These are phyloP conservation scores for Sesbania bispinosa DNA, from an alignment of 306 rosid genomes.

Conservation along the genomic window DNA sequence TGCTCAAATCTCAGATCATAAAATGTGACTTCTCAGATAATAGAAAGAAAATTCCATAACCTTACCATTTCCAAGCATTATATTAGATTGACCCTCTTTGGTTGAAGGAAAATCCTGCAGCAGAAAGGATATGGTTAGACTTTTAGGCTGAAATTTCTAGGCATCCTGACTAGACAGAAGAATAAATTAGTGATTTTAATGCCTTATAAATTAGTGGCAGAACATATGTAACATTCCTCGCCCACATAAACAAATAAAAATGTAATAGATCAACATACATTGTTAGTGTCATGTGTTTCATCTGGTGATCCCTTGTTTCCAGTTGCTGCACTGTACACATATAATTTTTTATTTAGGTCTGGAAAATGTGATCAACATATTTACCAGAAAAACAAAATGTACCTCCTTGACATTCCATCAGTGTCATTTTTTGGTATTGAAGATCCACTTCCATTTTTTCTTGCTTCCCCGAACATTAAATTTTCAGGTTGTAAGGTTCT, in stretches of 20 bases:
- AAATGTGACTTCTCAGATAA: conserved; percentile 17
- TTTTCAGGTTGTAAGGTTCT: conserved; percentile 26
- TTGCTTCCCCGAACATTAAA: background rate
- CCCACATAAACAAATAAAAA: background rate
- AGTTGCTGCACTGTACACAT: conserved; percentile 15
- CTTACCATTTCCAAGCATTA: conserved; percentile 40
- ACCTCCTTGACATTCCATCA: conserved; percentile 40
- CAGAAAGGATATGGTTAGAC: background rate
- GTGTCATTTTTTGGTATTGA: conserved; percentile 5
- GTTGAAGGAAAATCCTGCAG: conserved; percentile 34
- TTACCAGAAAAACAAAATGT: conserved; percentile 4
- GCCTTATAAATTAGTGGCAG: background rate
- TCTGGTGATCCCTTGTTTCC: conserved; percentile 34
- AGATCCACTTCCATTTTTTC: conserved; percentile 20
- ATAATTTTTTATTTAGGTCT: conserved; percentile 9
- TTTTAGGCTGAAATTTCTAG: background rate
- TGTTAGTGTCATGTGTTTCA: conserved; percentile 24
- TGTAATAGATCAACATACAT: conserved; percentile 35
- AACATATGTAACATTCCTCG: background rate
- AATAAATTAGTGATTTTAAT: conserved; percentile 4
- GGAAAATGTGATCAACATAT: conserved; percentile 12
- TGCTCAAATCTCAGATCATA: conserved; percentile 28
- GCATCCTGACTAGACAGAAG: conserved; percentile 8
- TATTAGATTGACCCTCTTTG: conserved; percentile 15
- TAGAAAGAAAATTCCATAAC: conserved; percentile 10